phyloP scores from a whole-genome alignment of 169 alveolate genomes.

The Haemoproteus tartakovskyi region DNA sequence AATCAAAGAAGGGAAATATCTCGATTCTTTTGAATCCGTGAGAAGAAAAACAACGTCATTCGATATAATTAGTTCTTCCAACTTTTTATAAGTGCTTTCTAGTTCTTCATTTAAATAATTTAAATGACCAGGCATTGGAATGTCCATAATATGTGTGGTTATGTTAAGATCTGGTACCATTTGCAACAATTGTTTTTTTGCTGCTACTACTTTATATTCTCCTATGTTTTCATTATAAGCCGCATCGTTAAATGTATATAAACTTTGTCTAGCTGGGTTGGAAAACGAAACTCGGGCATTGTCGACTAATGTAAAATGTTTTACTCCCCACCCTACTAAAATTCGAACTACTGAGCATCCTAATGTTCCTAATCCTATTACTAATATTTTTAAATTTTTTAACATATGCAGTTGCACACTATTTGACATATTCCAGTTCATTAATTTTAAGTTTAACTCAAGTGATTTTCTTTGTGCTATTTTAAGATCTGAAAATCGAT shows the following conservation, averaged over 20 bases:
- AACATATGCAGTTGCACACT: slow-evolving; percentile 66
- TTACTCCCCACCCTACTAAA: slow-evolving; percentile 76
- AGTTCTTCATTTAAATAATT: slow-evolving; percentile 37
- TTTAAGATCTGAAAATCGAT: slow-evolving; percentile 51
- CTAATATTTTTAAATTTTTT: slow-evolving; percentile 49
- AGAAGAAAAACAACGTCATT: slow-evolving; percentile 72
- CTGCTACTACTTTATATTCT: slow-evolving; percentile 67
- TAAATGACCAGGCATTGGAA: slow-evolving; percentile 79
- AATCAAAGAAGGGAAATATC: slow-evolving; percentile 77
- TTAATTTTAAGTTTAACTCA: slow-evolving; percentile 72
- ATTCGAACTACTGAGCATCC: slow-evolving; percentile 75
- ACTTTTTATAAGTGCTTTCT: slow-evolving; percentile 5
- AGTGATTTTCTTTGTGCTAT: slow-evolving; percentile 49
- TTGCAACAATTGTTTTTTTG: slow-evolving; percentile 61
- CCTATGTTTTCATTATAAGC: slow-evolving; percentile 9
- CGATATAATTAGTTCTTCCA: slow-evolving; percentile 31
- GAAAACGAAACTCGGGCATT: slow-evolving; percentile 68
- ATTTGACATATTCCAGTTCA: slow-evolving; percentile 73
- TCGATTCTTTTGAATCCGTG: slow-evolving; percentile 78
- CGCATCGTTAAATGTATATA: slow-evolving; percentile 51
- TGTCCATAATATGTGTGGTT: slow-evolving; percentile 34
- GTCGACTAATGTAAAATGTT: slow-evolving; percentile 67
- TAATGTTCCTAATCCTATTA: slow-evolving; percentile 78
- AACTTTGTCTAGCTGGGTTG: slow-evolving; percentile 70
- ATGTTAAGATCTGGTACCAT: slow-evolving; percentile 71